Conservation (phyloP, 1,139 yeast species). For the Casaregolazyma lundiana region DNA sequence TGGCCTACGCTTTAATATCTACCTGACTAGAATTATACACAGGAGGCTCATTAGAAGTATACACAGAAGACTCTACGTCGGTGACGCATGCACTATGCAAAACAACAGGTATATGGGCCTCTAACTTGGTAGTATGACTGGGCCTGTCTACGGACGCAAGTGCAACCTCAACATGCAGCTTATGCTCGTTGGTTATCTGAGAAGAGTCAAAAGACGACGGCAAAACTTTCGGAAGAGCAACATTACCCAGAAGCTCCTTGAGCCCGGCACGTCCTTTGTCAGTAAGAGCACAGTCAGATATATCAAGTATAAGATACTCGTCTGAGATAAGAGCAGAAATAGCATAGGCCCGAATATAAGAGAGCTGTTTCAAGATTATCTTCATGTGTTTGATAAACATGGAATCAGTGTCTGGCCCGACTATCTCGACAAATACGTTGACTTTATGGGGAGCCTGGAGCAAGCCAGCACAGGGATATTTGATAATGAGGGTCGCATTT, state of each 20-base stretch:
- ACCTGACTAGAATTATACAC: background rate
- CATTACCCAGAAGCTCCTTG: background rate
- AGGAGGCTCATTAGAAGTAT: too few relatives aligned
- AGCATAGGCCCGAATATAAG: background rate
- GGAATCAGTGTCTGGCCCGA: background rate
- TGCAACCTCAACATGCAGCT: background rate
- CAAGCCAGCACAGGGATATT: background rate
- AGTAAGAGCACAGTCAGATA: background rate
- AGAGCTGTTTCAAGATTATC: background rate
- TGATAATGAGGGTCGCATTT: background rate
- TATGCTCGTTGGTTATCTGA: background rate
- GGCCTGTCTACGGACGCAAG: background rate
- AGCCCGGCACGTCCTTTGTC: background rate
- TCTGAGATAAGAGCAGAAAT: background rate
- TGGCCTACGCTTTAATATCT: background rate
- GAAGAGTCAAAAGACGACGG: background rate
- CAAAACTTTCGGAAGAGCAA: background rate
- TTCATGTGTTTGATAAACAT: background rate
- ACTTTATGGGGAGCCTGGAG: background rate
- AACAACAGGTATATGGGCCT: background rate
- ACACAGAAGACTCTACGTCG: too few relatives aligned
- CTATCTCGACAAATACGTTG: background rate
- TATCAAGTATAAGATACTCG: background rate
- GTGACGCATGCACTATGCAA: background rate
- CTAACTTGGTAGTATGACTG: background rate